phyloP scores from a whole-genome alignment of 345 rosid genomes.

The Carallia brachiata region DNA sequence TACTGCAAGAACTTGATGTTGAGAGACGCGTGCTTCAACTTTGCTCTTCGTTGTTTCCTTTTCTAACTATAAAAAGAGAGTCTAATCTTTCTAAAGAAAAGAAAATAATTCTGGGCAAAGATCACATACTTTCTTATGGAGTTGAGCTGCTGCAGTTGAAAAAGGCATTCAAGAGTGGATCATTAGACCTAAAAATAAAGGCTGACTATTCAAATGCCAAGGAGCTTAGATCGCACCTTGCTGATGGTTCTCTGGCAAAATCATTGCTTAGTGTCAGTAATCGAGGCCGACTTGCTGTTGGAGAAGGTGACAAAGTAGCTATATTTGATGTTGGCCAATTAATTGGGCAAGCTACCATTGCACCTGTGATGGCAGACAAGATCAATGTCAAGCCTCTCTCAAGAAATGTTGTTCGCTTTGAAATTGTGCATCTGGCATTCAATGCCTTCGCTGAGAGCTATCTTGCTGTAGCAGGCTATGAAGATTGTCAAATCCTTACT shows the following conservation, averaged over 20 bases:
- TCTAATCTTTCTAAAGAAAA: conserved; percentile 64
- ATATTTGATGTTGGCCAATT: conserved; percentile 91
- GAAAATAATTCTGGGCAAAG: conserved; percentile 63
- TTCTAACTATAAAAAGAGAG: conserved; percentile 70
- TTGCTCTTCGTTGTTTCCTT: conserved; percentile 73
- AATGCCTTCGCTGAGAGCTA: conserved; percentile 80
- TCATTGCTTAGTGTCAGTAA: conserved; percentile 88
- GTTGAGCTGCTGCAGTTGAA: conserved; percentile 86
- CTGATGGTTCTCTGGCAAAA: conserved; percentile 86
- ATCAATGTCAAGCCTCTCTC: conserved; percentile 94
- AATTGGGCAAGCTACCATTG: conserved; percentile 85
- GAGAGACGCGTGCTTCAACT: conserved; percentile 71
- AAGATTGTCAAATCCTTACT: conserved; percentile 93
- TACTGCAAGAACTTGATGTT: conserved; percentile 79
- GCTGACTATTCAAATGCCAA: conserved; percentile 89
- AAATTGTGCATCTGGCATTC: conserved; percentile 87
- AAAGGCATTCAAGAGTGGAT: conserved; percentile 96
- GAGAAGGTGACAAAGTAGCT: conserved; percentile 99
- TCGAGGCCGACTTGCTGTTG: conserved; percentile 98
- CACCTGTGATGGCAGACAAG: conserved; percentile 94
- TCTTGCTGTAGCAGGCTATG: conserved; percentile 97
- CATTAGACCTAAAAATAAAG: conserved; percentile 94
- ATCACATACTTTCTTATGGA: conserved; percentile 74
- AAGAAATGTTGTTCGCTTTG: conserved; percentile 91
- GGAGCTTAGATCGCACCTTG: conserved; percentile 84